phyloP scores from a whole-genome alignment of 176 grass and related monocot genomes.

The Chloris gayana region DNA sequence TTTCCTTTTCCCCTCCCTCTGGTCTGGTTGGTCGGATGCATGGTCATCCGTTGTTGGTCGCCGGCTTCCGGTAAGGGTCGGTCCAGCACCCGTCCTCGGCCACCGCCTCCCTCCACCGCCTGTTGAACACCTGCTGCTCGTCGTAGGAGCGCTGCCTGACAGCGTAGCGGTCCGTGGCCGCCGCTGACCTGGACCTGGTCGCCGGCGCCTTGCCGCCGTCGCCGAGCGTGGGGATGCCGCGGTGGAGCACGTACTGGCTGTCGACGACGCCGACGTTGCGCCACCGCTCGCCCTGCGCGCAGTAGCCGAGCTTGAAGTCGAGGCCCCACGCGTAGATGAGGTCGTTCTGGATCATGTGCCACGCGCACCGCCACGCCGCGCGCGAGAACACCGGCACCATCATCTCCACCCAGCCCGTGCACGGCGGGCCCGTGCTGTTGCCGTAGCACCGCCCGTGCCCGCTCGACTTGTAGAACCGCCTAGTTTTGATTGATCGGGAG shows the following conservation, averaged over 20 bases:
- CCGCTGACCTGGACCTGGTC: neutral
- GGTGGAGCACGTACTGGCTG: constrained; percentile 78
- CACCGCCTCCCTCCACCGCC: constrained; percentile 71
- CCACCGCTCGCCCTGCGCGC: constrained; percentile 71
- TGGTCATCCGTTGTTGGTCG: constrained; percentile 26
- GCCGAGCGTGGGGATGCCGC: constrained; percentile 75
- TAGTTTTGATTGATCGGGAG: neutral
- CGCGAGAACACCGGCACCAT: constrained; percentile 93
- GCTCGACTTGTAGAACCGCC: constrained; percentile 69
- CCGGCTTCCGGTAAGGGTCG: constrained; percentile 56
- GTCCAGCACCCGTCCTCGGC: constrained; percentile 74
- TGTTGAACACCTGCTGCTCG: constrained; percentile 68
- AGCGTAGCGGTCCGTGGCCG: constrained; percentile 44
- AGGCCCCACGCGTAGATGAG: constrained; percentile 92
- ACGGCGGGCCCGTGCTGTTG: constrained; percentile 75
- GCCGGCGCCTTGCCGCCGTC: constrained; percentile 43
- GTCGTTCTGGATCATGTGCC: constrained; percentile 98
- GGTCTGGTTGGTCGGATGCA: neutral
- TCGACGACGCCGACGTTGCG: constrained; percentile 80
- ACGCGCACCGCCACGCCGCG: constrained; percentile 75
- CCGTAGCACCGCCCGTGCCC: constrained; percentile 54
- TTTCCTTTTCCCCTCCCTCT: neutral
- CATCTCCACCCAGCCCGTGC: constrained; percentile 95
- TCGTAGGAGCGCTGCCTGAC: constrained; percentile 75
- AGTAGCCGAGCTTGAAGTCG: constrained; percentile 91